Percentiles rank a stretch among this genome's conserved stretches.
phyloP scores from a whole-genome alignment of 1,284 basidiomycete genomes.

The Cryptococcus floricola region DNA sequence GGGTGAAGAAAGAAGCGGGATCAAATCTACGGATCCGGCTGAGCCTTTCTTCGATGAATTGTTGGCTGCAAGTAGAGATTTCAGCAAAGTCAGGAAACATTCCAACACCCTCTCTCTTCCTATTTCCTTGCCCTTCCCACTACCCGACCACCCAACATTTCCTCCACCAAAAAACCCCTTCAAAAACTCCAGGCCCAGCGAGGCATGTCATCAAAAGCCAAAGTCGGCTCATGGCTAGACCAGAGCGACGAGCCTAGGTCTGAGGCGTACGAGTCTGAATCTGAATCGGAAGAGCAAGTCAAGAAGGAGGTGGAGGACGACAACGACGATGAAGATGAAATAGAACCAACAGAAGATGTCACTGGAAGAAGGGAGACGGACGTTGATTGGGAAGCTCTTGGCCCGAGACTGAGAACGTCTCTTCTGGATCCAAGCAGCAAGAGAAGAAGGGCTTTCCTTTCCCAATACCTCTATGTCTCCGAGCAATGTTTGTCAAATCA shows the following conservation, averaged over 20 bases:
- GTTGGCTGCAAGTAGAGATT: too few relatives aligned
- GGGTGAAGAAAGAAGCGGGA: too few relatives aligned
- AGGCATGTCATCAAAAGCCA: constrained; percentile 38
- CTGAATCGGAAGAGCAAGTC: background rate
- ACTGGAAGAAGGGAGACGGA: constrained; percentile 19
- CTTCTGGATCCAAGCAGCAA: constrained; percentile 35
- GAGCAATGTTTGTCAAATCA: constrained; percentile 27
- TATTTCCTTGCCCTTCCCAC: background rate
- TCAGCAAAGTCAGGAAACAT: constrained; percentile 1
- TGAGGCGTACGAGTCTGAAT: constrained; percentile 37
- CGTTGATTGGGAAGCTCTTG: constrained; percentile 36
- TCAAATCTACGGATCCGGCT: too few relatives aligned
- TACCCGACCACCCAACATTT: constrained; percentile 8
- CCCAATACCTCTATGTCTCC: constrained; percentile 35
- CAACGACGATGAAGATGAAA: constrained; percentile 25
- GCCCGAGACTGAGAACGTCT: constrained; percentile 26
- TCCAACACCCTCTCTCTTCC: background rate
- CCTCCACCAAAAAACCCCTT: constrained; percentile 22
- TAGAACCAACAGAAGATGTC: constrained; percentile 17
- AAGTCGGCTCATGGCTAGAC: constrained; percentile 48
- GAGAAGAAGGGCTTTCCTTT: constrained; percentile 34
- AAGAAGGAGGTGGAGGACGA: constrained; percentile 11
- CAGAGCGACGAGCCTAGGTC: constrained; percentile 20
- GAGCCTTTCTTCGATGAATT: too few relatives aligned
- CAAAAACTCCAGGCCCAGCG: constrained; percentile 40